Conservation (phyloP, 768 basidiomycete species). For the Pleurotus djamor region DNA sequence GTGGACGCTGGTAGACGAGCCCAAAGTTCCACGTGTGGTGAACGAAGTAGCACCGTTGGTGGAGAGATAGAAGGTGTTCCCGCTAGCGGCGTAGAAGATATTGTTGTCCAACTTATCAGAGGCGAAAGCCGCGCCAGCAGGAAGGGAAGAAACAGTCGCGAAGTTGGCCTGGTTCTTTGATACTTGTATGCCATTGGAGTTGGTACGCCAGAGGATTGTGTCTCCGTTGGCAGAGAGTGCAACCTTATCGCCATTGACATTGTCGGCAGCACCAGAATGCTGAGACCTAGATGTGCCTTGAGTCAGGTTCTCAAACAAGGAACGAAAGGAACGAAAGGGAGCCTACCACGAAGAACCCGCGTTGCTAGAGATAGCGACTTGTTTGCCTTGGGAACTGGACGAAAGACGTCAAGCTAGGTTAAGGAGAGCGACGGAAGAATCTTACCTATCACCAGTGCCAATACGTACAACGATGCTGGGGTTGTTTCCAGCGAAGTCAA, state of each 20-base stretch:
- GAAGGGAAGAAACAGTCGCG: conserved; percentile 46
- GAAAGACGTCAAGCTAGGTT: background rate
- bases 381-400: conserved; percentile 40
- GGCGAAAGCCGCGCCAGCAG: conserved; percentile 52
- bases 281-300: conserved; percentile 30
- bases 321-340: background rate
- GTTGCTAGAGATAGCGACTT: conserved; percentile 56
- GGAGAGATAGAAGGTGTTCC: conserved; percentile 58
- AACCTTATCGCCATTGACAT: conserved; percentile 39
- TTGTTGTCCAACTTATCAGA: conserved; percentile 59
- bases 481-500: conserved; percentile 53
- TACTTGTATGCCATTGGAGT: conserved; percentile 44
- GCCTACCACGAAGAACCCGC: conserved; percentile 50
- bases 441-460: conserved; percentile 37
- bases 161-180: conserved; percentile 51
- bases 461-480: conserved; percentile 50
- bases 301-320: background rate
- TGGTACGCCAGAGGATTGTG: conserved; percentile 57
- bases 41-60: conserved; percentile 51
- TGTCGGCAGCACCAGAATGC: conserved; percentile 52
- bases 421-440: conserved; percentile 9
- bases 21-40: conserved; percentile 36
- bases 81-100: conserved; percentile 61
- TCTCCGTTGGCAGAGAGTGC: conserved; percentile 52
- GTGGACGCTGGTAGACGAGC: conserved; percentile 42